These are phyloP conservation scores for Mucor ambiguus DNA, from an alignment of 371 early-diverging fungal species.

Conservation along the genomic window DNA sequence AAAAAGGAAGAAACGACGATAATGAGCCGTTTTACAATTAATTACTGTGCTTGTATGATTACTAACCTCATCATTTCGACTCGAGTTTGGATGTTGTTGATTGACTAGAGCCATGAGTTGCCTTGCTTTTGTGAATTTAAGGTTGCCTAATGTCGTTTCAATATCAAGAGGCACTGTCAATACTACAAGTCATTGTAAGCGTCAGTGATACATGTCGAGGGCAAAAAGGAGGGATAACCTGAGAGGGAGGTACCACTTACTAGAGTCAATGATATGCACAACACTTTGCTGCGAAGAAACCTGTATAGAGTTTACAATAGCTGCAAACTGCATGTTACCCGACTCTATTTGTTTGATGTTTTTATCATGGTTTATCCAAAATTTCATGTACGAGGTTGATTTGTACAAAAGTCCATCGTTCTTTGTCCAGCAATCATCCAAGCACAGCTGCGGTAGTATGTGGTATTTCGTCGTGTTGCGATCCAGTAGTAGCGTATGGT, in stretches of 20 bases:
- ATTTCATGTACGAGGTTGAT: not conserved
- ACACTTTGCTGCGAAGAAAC: not conserved
- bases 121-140: slow-evolving; percentile 12
- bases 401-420: not conserved
- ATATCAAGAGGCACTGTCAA: slow-evolving; percentile 14
- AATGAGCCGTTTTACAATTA: not conserved
- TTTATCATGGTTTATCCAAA: not conserved
- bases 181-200: not conserved
- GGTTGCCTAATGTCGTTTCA: not conserved
- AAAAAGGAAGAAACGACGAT: too few relatives aligned
- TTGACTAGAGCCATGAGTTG: slow-evolving; percentile 1
- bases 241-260: not conserved
- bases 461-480: slow-evolving; percentile 2
- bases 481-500: not conserved
- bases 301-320: slow-evolving; percentile 3
- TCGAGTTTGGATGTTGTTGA: not conserved
- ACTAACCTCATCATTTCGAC: not conserved
- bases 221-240: not conserved
- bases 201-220: not conserved
- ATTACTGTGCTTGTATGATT: not conserved
- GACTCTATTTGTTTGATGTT: slow-evolving; percentile 9
- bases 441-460: not conserved
- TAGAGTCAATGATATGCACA: slow-evolving; percentile 11
- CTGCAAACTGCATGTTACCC: slow-evolving; percentile 12
- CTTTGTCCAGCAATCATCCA: not conserved